A percentile compares a stretch with the other conserved stretches of the same genome.
These are phyloP conservation scores for Collybia mongolica DNA, from an alignment of 768 basidiomycete species.

Conservation along the genomic window DNA sequence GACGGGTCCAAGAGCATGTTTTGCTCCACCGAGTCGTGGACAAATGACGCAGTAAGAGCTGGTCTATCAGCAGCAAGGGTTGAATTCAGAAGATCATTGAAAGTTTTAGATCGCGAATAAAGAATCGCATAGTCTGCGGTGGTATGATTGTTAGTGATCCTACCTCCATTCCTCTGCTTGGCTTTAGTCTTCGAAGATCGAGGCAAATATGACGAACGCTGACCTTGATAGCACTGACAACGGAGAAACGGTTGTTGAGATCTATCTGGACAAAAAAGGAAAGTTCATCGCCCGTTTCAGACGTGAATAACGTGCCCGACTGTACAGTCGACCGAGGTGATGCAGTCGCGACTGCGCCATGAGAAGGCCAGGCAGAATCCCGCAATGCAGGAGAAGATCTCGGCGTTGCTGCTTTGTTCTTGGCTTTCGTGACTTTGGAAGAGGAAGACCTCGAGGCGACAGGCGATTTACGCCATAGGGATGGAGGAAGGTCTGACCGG, in stretches of 20 bases:
- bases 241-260: constrained; percentile 46
- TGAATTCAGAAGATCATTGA: constrained; percentile 39
- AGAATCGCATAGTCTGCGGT: constrained; percentile 64
- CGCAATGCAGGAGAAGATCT: constrained; percentile 5
- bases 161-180: constrained; percentile 64
- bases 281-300: constrained; percentile 38
- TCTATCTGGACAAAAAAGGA: constrained; percentile 72
- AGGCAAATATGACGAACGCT: constrained; percentile 8
- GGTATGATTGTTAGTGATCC: constrained; percentile 48
- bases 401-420: constrained; percentile 7
- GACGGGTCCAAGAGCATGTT: constrained; percentile 41
- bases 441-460: constrained; percentile 8
- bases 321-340: constrained; percentile 10
- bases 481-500: constrained; percentile 14
- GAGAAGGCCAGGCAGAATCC: constrained; percentile 4
- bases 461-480: constrained; percentile 13
- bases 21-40: constrained; percentile 49
- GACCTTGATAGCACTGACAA: constrained; percentile 64
- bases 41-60: constrained; percentile 52
- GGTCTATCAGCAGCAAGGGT: constrained; percentile 35
- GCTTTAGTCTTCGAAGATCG: background rate
- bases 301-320: constrained; percentile 40
- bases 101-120: constrained; percentile 48
- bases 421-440: constrained; percentile 3
- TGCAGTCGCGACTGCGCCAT: background rate